Evolutionary conservation across 768 basidiomycete species (phyloP), one percentile per base, ranked within the genome.

Genomic region (Podaxis mareebaensis): DNA sequence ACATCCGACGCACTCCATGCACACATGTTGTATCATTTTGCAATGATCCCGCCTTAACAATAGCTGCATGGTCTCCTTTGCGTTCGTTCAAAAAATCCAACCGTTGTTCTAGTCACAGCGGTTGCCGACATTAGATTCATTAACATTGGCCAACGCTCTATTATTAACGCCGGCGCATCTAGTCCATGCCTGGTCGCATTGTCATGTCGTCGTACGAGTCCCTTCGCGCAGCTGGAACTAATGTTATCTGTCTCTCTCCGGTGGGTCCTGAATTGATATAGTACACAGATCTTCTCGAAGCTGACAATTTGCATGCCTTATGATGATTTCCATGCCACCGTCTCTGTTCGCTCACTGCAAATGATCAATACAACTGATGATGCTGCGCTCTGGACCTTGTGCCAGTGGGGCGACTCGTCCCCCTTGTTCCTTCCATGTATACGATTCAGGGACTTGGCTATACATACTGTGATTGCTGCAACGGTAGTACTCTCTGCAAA

Each of bases 141-240:
- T 42, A 7, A 8, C 17, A 22, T 57, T 40, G 30, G 13, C 44
- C 7, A 20, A 55, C 22, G 42, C 56, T 20, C 15, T 24, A 20
- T 51, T 22, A 60, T 44, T 33, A 48, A 39, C 20, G 42, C 30
- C 30, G 7, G 42, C 33, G 49, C 20, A 53, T 46, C 11, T 71
- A 87, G 84, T 85, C 84, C 2, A 82, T 86, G 78, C 84, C 84
- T 2, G 86, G 86, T 4, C 74, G 87, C 61, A 85, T 89, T 55
- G 84, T 85, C 22, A 79, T 86, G 78, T 86, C 87, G 6, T 85
- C 85, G 4, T 86, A 85, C 69, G 85, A 88, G 75, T 82, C 84
- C 13, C 72, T 88, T 15, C 78, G 83, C 44, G 85, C 86, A 2
- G 81, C 85, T 24, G 85, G 86, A 4, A 86, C 82, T 2, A 84